Percentiles rank a stretch among this genome's conserved stretches.
Evolutionary conservation across 2,329 filamentous ascomycete species (phyloP).

Genomic region (Calonectria pauciramosa): DNA sequence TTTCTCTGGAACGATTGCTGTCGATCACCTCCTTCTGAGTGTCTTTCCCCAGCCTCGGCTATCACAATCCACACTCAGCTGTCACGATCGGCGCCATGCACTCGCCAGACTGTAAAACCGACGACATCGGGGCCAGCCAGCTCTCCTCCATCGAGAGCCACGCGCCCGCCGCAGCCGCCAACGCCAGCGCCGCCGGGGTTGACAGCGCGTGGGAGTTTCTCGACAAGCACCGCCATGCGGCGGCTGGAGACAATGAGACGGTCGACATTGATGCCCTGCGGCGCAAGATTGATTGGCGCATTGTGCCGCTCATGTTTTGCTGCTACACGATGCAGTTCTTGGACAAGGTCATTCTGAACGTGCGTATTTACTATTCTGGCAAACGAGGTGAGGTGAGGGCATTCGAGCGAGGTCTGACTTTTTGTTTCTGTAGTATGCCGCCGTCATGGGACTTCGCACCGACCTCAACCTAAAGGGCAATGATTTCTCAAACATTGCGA

Average conservation of each 20-base stretch:
- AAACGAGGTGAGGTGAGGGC: not conserved
- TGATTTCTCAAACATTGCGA: slow-evolving; percentile 73
- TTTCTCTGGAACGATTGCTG: not conserved
- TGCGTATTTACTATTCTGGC: slow-evolving; percentile 51
- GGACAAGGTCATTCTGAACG: slow-evolving; percentile 75
- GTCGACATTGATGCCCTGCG: slow-evolving; percentile 62
- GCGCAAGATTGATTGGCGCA: slow-evolving; percentile 70
- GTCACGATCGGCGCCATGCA: slow-evolving; percentile 12
- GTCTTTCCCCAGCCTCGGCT: slow-evolving; percentile 7
- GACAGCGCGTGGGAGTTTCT: slow-evolving; percentile 63
- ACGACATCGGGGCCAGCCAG: slow-evolving; percentile 23
- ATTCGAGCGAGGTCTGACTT: not conserved
- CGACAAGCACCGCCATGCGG: slow-evolving; percentile 55
- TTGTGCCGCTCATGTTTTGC: slow-evolving; percentile 73
- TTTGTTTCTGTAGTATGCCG: slow-evolving; percentile 65
- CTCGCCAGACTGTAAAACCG: slow-evolving; percentile 17
- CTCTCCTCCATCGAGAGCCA: slow-evolving; percentile 17
- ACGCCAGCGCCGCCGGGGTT: slow-evolving; percentile 41
- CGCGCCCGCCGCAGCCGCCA: not conserved
- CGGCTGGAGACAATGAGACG: slow-evolving; percentile 47
- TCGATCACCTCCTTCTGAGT: not conserved
- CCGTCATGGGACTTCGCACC: slow-evolving; percentile 73
- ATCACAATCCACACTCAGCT: not conserved
- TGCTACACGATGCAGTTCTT: slow-evolving; percentile 75
- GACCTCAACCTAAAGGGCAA: slow-evolving; percentile 69